phyloP scores from a whole-genome alignment of 2,329 filamentous ascomycete genomes.

The Paraconiothyrium brasiliense region DNA sequence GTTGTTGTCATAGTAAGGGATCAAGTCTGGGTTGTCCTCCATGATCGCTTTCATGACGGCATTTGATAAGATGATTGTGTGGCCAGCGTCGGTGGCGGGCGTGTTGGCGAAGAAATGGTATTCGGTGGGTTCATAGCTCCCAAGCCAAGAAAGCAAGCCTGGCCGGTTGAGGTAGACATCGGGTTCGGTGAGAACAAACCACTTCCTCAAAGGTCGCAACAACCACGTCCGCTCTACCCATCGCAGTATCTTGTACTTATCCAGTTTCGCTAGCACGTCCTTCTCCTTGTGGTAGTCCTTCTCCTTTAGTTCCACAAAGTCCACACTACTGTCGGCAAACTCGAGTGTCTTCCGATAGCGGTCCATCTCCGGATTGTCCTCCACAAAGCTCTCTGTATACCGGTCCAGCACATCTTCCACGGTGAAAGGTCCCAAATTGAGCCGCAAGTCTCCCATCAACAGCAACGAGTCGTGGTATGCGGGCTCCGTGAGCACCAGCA shows the following conservation, averaged over 20 bases:
- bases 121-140: constrained; percentile 58
- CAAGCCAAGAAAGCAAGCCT: constrained; percentile 63
- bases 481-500: constrained; percentile 20
- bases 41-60: constrained; percentile 57
- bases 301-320: constrained; percentile 33
- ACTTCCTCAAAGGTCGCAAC: constrained; percentile 59
- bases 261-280: constrained; percentile 32
- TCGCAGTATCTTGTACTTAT: constrained; percentile 53
- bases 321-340: constrained; percentile 40
- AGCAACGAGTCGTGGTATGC: constrained; percentile 46
- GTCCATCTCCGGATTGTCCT: constrained; percentile 44
- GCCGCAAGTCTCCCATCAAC: constrained; percentile 51
- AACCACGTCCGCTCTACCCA: constrained; percentile 47
- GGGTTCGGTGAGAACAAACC: constrained; percentile 68
- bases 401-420: constrained; percentile 50
- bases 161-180: constrained; percentile 67
- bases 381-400: constrained; percentile 39
- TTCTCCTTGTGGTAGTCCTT: constrained; percentile 31
- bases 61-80: constrained; percentile 62
- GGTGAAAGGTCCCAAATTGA: constrained; percentile 43
- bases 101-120: constrained; percentile 63
- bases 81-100: constrained; percentile 48
- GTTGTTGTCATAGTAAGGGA: constrained; percentile 55
- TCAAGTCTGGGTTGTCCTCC: constrained; percentile 52
- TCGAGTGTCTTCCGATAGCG: constrained; percentile 48